A percentile compares a stretch with the other conserved stretches of the same genome.
These are phyloP conservation scores for Saxophila tyrrhenica DNA, from an alignment of 495 filamentous ascomycete genomes.

Conservation along the genomic window DNA sequence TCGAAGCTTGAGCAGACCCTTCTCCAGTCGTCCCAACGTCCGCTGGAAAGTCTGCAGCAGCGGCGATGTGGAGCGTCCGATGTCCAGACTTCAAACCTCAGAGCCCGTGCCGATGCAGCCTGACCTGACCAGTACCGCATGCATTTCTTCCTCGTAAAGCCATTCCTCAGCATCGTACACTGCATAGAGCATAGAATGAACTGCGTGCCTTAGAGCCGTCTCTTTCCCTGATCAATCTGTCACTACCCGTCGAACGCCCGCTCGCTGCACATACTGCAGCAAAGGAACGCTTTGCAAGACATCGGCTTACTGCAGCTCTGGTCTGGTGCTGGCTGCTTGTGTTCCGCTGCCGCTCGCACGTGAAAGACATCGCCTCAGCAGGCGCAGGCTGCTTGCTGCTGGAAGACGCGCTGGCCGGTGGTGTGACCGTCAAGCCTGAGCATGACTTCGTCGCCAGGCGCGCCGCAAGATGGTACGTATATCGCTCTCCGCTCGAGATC, in stretches of 20 bases:
- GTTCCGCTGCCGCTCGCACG: not conserved
- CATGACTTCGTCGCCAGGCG: slow-evolving; percentile 4
- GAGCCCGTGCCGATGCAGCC: too few relatives aligned
- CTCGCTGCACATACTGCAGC: not conserved
- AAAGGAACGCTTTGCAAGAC: not conserved
- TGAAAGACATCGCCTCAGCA: not conserved
- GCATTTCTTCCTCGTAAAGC: too few relatives aligned
- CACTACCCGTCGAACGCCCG: not conserved
- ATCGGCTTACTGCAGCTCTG: not conserved
- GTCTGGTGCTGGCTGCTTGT: too few relatives aligned
- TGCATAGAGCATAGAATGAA: not conserved
- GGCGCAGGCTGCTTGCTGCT: not conserved
- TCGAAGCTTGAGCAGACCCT: too few relatives aligned
- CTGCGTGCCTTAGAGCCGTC: not conserved
- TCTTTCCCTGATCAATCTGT: not conserved
- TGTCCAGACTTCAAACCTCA: too few relatives aligned
- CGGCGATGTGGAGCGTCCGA: too few relatives aligned
- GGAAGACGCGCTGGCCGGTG: not conserved
- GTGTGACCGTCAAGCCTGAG: not conserved
- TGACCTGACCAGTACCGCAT: too few relatives aligned
- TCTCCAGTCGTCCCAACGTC: too few relatives aligned
- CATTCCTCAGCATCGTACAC: not conserved
- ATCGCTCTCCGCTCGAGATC: not conserved
- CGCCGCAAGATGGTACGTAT: slow-evolving; percentile 1
- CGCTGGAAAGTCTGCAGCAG: too few relatives aligned